phyloP scores from a whole-genome alignment of 116 monocot genomes.

The Phalaenopsis hybrid region DNA sequence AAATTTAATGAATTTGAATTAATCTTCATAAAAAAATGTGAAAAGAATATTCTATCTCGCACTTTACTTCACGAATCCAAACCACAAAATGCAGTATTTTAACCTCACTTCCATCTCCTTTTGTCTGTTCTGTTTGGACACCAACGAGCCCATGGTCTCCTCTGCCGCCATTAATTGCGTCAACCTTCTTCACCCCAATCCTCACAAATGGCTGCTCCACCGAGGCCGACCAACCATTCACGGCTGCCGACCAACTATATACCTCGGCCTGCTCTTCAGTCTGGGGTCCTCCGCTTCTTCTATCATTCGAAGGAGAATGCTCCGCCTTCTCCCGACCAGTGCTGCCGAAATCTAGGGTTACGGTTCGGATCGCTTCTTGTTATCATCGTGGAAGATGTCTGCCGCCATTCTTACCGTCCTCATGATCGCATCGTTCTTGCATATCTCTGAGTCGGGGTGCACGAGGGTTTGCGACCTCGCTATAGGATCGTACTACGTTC shows the following conservation, averaged over 20 bases:
- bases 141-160: no score
- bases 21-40: no score
- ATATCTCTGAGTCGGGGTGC: slow-evolving; percentile 10
- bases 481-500: slow-evolving; percentile 20
- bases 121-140: no score
- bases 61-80: no score
- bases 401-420: neutral
- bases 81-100: no score
- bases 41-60: no score
- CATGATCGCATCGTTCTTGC: neutral
- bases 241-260: no score
- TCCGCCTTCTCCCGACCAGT: neutral
- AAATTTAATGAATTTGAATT: no score
- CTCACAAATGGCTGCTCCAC: neutral
- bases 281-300: neutral
- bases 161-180: no score
- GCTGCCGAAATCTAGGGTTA: neutral
- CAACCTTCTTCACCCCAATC: no score
- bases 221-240: neutral
- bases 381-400: neutral
- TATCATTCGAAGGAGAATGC: neutral
- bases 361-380: neutral
- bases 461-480: slow-evolving; percentile 23
- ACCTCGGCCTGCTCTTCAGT: no score
- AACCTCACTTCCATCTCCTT: no score